Evolutionary conservation across 805 yeast genomes (phyloP), one percentile per base, ranked within the genome.

Genomic region (Saturnispora galanensis): DNA sequence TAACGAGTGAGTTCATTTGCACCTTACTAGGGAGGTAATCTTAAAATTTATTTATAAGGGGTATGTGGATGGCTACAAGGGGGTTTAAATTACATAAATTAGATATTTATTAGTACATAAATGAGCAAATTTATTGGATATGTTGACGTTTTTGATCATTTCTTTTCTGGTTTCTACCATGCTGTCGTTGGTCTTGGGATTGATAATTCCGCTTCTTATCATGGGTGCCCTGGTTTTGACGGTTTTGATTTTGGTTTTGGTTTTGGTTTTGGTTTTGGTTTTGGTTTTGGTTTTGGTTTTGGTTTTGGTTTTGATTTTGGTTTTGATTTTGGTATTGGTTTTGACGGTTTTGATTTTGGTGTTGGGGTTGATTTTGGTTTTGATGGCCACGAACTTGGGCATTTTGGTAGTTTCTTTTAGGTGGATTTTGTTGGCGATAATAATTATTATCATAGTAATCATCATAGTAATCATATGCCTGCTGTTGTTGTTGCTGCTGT

Each of bases 71-170:
- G 26, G 6, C 26, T 5, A 31, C 15, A 31, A 31, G 15, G 15
- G 8, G n/a, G 34, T 31, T 31, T 31, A 31, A 31, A 31, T 13
- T n/a, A 13, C 15, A 31, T n/a, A 31, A n/a, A 31, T 31, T n/a
- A 13, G n/a, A 31, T 31, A 13, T 31, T 21, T 21, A 21, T 21
- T n/a, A 34, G 17, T 34, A 34, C 36, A 34, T 18, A 34, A 11
- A 10, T 15, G 17, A 34, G 15, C 12, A 34, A 34, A 34, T 34
- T 11, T 34, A 15, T 26, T 38, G 17, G 31, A 30, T 18, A 32
- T 43, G 31, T 30, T 35, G 18, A 11, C 35, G 16, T 35, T 44
- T 26, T 26, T 31, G 13, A 35, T 39, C 34, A 35, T 35, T 35
- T 38, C 34, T 15, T 29, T 30, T 16, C 13, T 16, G 15, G 12